These are phyloP conservation scores for Colletotrichum sp. DNA, from an alignment of 2,329 filamentous ascomycete genomes.

Conservation along the genomic window DNA sequence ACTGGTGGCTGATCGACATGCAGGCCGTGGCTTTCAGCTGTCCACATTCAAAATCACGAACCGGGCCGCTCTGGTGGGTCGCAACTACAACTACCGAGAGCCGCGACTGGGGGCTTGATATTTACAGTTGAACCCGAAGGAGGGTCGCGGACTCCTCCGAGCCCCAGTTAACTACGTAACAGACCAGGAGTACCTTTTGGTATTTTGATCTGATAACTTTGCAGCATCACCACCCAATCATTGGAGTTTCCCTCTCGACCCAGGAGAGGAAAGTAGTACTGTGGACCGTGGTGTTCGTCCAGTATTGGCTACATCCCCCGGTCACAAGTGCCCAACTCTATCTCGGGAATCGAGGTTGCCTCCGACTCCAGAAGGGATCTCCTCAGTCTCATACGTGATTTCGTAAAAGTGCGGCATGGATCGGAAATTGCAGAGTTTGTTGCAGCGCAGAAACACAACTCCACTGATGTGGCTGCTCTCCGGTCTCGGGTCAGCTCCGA, in stretches of 20 bases:
- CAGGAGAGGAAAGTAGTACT: not conserved
- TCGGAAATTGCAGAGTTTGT: not conserved
- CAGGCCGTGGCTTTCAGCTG: not conserved
- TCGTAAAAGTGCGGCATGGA: not conserved
- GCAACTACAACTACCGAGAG: not conserved
- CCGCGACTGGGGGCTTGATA: not conserved
- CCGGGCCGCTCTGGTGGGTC: not conserved
- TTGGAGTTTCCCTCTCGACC: not conserved
- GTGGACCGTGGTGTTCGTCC: not conserved
- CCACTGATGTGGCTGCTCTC: not conserved
- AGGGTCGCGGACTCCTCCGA: not conserved
- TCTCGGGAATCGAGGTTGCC: not conserved
- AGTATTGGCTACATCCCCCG: not conserved
- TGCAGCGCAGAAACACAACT: not conserved
- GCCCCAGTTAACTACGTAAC: not conserved
- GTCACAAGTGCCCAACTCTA: not conserved
- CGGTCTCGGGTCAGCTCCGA: not conserved
- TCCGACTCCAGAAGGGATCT: not conserved
- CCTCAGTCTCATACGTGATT: not conserved
- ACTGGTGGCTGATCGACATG: not conserved
- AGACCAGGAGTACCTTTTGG: not conserved
- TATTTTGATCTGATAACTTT: not conserved
- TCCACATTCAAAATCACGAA: not conserved
- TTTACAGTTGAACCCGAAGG: not conserved
- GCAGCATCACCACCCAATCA: not conserved